Percentiles rank a stretch among this genome's conserved stretches.
phyloP scores from a whole-genome alignment of 768 basidiomycete species.

The Termitomyces sp. region DNA sequence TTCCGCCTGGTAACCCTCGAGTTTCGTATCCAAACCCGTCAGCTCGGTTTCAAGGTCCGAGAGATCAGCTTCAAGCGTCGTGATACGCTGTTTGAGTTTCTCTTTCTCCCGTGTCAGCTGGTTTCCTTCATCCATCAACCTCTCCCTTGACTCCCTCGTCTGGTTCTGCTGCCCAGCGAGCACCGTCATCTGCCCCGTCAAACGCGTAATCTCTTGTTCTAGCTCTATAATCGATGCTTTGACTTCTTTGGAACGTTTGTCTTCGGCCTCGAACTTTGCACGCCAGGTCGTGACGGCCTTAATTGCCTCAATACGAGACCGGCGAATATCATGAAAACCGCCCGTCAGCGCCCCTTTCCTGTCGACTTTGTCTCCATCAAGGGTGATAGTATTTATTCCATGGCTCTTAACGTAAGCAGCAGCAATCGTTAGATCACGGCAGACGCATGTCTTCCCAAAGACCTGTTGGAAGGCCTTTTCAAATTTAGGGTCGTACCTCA shows the following conservation, averaged over 20 bases:
- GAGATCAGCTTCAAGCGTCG: conserved; percentile 62
- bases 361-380: conserved; percentile 97
- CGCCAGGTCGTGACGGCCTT: conserved; percentile 76
- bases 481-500: conserved; percentile 69
- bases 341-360: conserved; percentile 95
- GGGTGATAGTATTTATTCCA: conserved; percentile 93
- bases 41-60: conserved; percentile 76
- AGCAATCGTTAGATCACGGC: conserved; percentile 87
- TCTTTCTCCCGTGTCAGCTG: conserved; percentile 69
- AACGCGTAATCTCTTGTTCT: conserved; percentile 84
- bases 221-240: conserved; percentile 64
- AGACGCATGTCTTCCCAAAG: conserved; percentile 96
- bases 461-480: conserved; percentile 93
- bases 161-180: conserved; percentile 68
- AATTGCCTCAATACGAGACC: conserved; percentile 88
- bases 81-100: conserved; percentile 56
- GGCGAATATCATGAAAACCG: conserved; percentile 90
- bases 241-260: conserved; percentile 66
- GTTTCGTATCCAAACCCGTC: conserved; percentile 55
- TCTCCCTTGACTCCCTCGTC: conserved; percentile 65
- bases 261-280: conserved; percentile 64
- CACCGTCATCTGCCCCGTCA: conserved; percentile 73
- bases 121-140: conserved; percentile 60
- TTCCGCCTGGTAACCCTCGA: conserved; percentile 67
- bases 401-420: conserved; percentile 94